These are phyloP conservation scores for Vicia villosa DNA, from an alignment of 306 rosid genomes.

Conservation along the genomic window DNA sequence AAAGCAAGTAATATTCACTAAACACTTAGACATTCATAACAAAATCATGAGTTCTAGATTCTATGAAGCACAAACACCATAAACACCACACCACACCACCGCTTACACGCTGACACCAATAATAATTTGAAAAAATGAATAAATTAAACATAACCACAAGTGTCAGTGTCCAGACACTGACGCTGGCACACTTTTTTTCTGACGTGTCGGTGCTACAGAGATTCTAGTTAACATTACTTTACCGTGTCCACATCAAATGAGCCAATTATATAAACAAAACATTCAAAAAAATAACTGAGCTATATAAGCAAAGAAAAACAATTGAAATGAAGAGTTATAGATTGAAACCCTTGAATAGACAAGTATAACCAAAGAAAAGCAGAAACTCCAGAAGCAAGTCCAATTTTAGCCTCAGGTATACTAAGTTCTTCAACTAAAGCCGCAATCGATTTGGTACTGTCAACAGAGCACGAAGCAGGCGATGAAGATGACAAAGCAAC, in stretches of 20 bases:
- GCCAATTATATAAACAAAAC: neutral
- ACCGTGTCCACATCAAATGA: neutral
- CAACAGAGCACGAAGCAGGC: constrained; percentile 68
- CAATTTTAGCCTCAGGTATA: constrained; percentile 68
- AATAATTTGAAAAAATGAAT: no score
- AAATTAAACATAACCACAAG: no score
- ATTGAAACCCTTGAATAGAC: constrained; percentile 74
- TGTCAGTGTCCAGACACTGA: no score
- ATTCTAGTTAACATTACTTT: no score
- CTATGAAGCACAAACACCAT: no score
- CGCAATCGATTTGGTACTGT: constrained; percentile 57
- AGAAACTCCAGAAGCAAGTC: constrained; percentile 74
- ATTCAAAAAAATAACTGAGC: neutral
- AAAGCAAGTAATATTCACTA: neutral
- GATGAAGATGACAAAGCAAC: constrained; percentile 43
- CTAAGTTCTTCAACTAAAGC: constrained; percentile 63
- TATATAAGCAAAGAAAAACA: neutral
- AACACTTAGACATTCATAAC: neutral
- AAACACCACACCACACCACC: no score
- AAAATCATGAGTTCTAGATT: no score
- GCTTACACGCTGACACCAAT: no score
- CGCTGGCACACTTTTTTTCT: no score
- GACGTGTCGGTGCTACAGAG: no score
- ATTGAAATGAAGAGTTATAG: neutral
- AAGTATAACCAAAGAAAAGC: constrained; percentile 90